Base-by-base conservation (phyloP, 208 protist species). In the Crithidia thermophila region DNA sequence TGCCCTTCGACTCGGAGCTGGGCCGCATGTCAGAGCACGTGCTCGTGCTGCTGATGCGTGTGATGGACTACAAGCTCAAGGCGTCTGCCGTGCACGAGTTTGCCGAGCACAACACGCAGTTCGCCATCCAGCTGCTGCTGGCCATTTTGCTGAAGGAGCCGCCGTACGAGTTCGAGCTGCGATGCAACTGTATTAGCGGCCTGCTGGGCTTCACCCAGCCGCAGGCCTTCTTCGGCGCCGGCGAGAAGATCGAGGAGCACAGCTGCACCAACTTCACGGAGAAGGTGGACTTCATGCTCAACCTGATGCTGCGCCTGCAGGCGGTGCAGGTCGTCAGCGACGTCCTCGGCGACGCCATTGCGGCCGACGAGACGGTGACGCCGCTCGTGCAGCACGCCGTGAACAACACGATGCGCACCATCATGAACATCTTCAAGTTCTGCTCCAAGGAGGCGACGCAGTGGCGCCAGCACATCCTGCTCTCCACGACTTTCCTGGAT, bases 351-450 rank as follows among this genome's bases (percentile, higher is more conserved):
- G 83, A 86, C 36, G 82, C 88, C 28, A 69, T 95, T 33, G 71
- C 77, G 21, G n/a, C 42, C 0, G 46, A 16, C 23, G 61, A 71
- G 3, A 70, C 42, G 16, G 47, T 70, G 25, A n/a, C 47, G 42
- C 39, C 36, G 23, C 45, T 75, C 14, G 46, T 91, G 21, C 72
- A 85, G 60, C 45, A 47, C 23, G 81, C 81, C 13, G 79, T 86
- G 39, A 93, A 82, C 74, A 89, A 88, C 73, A 88, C 73, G 30
- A 97, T 97, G 93, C 84, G 79, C 46, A 90, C 77, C 60, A 87
- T 97, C 65, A 94, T 95, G 85, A 97, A 97, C 67, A 87, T 97
- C 56, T 94, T 91, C 80, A 87, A 95, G 50, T 97, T 95, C 73
- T 82, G 77, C 51, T 88, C 84, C 18, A 60, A 76, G 25, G 61